phyloP scores from a whole-genome alignment of 2,329 filamentous ascomycete species.

The Ophiocordyceps camponoti-saundersi region DNA sequence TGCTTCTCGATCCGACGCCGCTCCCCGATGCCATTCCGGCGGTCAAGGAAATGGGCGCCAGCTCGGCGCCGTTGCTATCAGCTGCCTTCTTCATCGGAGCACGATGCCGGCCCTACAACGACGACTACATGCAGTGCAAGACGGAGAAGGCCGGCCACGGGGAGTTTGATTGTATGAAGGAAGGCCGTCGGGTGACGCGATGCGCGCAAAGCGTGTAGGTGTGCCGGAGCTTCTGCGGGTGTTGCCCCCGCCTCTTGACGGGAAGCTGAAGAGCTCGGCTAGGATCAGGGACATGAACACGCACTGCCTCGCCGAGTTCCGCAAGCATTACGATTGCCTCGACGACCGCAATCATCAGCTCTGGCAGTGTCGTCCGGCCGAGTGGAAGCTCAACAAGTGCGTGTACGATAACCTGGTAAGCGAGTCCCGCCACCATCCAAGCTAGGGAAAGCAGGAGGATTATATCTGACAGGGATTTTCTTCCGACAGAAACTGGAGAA shows the following conservation, averaged over 20 bases:
- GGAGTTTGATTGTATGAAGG: slow-evolving; percentile 89
- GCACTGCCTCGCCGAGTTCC: slow-evolving; percentile 81
- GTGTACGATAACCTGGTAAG: slow-evolving; percentile 89
- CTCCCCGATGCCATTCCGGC: slow-evolving; percentile 83
- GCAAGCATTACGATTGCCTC: slow-evolving; percentile 84
- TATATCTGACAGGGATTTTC: neutral
- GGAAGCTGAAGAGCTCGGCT: neutral
- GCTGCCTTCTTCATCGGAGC: slow-evolving; percentile 95
- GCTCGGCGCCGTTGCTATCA: slow-evolving; percentile 78
- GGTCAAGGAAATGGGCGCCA: slow-evolving; percentile 85
- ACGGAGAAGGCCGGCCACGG: slow-evolving; percentile 77
- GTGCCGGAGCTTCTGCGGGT: no score
- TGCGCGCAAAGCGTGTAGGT: slow-evolving; percentile 93
- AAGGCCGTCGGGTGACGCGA: slow-evolving; percentile 89
- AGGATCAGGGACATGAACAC: slow-evolving; percentile 94
- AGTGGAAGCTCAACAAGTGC: slow-evolving; percentile 87
- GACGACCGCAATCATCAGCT: slow-evolving; percentile 97
- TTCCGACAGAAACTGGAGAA: slow-evolving; percentile 59
- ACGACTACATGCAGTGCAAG: slow-evolving; percentile 99
- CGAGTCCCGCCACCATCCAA: slow-evolving; percentile 5
- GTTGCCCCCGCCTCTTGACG: neutral
- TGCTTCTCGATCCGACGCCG: slow-evolving; percentile 90
- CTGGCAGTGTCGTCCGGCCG: slow-evolving; percentile 80
- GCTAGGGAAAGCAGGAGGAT: neutral
- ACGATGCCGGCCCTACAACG: slow-evolving; percentile 87